Evolutionary conservation across 164 flowering plant genomes (phyloP).

Genomic region (Euptelea pleiosperma): DNA sequence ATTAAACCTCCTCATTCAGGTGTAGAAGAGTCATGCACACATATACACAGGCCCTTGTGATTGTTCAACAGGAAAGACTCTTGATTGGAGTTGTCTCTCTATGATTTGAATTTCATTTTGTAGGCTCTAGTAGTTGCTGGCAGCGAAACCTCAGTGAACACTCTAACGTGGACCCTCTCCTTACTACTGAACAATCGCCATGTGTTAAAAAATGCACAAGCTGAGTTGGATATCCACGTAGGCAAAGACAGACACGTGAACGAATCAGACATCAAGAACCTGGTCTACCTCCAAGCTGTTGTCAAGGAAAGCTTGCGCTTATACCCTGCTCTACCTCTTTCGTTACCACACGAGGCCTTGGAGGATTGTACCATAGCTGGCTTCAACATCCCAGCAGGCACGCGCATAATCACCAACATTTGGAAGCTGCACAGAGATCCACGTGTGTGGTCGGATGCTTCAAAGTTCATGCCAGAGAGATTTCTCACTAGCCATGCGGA

Average conservation of each 20-base stretch:
- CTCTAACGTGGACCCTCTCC: conserved; percentile 28
- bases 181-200: conserved; percentile 28
- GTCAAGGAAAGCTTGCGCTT: conserved; percentile 6
- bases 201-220: conserved; percentile 20
- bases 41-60: too few relatives aligned
- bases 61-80: too few relatives aligned
- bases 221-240: conserved; percentile 29
- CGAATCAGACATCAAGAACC: conserved; percentile 5
- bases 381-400: conserved; percentile 9
- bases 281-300: conserved; percentile 10
- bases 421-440: conserved; percentile 8
- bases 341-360: conserved; percentile 10
- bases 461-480: conserved; percentile 1
- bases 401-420: background rate
- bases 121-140: conserved; percentile 21
- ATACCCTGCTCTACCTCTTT: conserved; percentile 14
- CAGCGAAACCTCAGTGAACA: conserved; percentile 15
- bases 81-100: too few relatives aligned
- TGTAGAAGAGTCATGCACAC: too few relatives aligned
- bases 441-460: background rate
- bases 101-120: too few relatives aligned
- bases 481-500: conserved; percentile 1
- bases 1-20: too few relatives aligned
- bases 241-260: conserved; percentile 29
- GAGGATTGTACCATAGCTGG: conserved; percentile 6